Evolutionary conservation across 2,329 filamentous ascomycete genomes (phyloP).

Genomic region (Tolypocladium sp.): DNA sequence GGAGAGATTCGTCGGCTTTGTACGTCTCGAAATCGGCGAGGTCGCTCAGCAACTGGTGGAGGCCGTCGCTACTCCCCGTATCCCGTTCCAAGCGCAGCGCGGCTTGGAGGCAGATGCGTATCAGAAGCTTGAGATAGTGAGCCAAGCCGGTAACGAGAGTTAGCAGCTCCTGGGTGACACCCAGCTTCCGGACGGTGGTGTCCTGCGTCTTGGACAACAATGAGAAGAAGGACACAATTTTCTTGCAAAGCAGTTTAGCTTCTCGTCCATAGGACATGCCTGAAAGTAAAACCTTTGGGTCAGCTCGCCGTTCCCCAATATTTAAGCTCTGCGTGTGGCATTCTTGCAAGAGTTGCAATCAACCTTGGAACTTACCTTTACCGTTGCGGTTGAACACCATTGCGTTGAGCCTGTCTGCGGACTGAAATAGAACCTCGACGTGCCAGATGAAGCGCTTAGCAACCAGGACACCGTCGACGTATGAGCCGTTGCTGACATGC

Average conservation of each 20-base stretch:
- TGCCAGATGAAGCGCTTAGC: conserved; percentile 96
- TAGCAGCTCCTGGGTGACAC: conserved; percentile 96
- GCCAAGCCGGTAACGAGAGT: conserved; percentile 92
- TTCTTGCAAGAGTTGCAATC: not conserved
- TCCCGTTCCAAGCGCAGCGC: conserved; percentile 87
- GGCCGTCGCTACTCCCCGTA: conserved; percentile 59
- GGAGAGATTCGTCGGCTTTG: conserved; percentile 59
- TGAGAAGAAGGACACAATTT: conserved; percentile 96
- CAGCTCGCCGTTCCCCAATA: not conserved
- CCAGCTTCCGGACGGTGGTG: conserved; percentile 78
- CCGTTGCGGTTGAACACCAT: conserved; percentile 59
- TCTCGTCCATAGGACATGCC: conserved; percentile 88
- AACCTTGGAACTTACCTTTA: conserved; percentile 53
- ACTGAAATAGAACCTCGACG: conserved; percentile 84
- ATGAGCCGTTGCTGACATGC: conserved; percentile 95
- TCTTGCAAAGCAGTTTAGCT: conserved; percentile 98
- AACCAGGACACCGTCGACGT: conserved; percentile 88
- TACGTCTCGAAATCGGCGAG: conserved; percentile 74
- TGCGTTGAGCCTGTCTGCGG: conserved; percentile 75
- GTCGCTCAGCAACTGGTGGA: conserved; percentile 77
- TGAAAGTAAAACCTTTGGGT: conserved; percentile 17
- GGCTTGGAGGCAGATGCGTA: conserved; percentile 92
- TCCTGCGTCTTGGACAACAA: conserved; percentile 92
- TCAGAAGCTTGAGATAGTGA: conserved; percentile 94
- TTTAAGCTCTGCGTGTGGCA: not conserved